Evolutionary conservation across 164 flowering plant genomes (phyloP), one percentile per base, ranked within the genome.

Genomic region (Vitis rotundifolia): DNA sequence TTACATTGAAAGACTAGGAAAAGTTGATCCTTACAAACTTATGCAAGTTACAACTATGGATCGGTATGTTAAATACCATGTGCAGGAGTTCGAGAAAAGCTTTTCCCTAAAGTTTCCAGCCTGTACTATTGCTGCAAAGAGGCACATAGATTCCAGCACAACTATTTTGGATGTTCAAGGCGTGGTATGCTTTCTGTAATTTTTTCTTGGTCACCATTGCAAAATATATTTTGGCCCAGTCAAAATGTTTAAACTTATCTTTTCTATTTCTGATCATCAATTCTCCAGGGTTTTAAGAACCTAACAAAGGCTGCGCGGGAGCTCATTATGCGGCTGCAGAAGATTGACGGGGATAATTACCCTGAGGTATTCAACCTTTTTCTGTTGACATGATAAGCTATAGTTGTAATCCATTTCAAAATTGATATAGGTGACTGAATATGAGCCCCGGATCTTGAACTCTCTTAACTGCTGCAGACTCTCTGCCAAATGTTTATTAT

Each of bases 301-400:
- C 83, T 93, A 53, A 86, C 82, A 58, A 89, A 91, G 78, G 58
- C 87, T 78, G 94, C 97, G 3, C 73, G 97, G 4, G 98, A 93
- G 2, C 89, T 93, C 64, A 81, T 93, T 29, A 65, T 72, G 80
- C 86, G 88, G 64, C 85, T 93, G 54, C 97, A 91, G 82, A 93
- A 91, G 83, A 81, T 93, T 77, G 98, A 93, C 84, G 82, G 91
- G 69, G 94, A 91, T 68, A 91, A 93, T 71, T 93, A 93, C 75
- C 98, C 97, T 54, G 97, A 91, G 89, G 97, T 93, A 71, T 69
- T 37, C 26, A 7, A 62, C 53, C 53, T 29, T 47, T 15, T 53
- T 2, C 13, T 49, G 29, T 63, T 50, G 22, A 26, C n/a, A 48
- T 26, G 54, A 57, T 57, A 31, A 49, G 19, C 63, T 16, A 50